These are phyloP conservation scores for Houttuynia cordata DNA, from an alignment of 164 flowering plant species.

Conservation along the genomic window DNA sequence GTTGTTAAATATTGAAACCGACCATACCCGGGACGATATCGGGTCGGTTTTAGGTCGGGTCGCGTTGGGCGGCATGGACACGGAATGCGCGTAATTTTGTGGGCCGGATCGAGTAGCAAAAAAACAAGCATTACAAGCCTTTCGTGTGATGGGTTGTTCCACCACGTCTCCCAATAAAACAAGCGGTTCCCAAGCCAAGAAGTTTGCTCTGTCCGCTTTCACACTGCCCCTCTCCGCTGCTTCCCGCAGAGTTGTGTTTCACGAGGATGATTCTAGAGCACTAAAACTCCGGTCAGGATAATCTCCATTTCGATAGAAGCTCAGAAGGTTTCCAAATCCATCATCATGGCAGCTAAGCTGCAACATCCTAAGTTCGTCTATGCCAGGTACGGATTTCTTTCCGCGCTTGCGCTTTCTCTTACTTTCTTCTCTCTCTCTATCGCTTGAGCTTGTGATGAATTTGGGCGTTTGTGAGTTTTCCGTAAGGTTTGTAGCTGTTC, in stretches of 20 bases:
- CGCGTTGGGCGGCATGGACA: too few species aligned
- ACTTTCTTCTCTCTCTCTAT: background rate
- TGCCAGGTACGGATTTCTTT: background rate
- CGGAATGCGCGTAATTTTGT: too few species aligned
- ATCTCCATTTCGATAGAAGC: too few species aligned
- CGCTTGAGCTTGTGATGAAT: background rate
- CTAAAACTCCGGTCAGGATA: too few species aligned
- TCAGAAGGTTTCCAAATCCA: background rate
- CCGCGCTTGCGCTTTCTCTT: background rate
- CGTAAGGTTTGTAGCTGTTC: too few species aligned
- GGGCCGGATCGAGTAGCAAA: too few species aligned
- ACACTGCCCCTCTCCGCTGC: background rate
- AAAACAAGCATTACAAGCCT: too few species aligned
- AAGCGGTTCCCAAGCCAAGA: constrained; percentile 1
- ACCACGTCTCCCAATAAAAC: constrained; percentile 3
- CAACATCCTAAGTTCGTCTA: constrained; percentile 6
- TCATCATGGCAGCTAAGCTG: constrained; percentile 1
- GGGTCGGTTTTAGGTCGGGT: too few species aligned
- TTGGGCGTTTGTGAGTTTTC: background rate
- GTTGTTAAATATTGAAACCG: too few species aligned
- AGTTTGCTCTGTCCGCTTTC: background rate
- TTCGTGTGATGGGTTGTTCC: background rate
- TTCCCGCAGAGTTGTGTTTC: too few species aligned
- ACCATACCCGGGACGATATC: too few species aligned
- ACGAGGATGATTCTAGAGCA: too few species aligned